Evolutionary conservation across 2,329 filamentous ascomycete species (phyloP), one percentile per base, ranked within the genome.

Genomic region (Botrytis byssoidea): DNA sequence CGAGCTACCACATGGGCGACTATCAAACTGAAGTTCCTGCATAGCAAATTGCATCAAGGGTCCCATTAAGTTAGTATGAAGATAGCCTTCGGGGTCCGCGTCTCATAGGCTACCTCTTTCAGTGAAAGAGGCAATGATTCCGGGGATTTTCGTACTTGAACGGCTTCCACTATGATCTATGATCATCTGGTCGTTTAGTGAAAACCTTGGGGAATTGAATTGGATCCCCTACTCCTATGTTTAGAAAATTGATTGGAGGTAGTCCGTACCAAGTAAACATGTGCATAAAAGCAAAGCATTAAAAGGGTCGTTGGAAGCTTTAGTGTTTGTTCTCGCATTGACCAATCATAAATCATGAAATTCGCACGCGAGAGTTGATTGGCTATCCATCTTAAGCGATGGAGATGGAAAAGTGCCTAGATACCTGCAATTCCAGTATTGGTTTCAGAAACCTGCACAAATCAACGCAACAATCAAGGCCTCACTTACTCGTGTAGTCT

Each of bases 321-420:
- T 51, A 32, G n/a, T 67, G 40, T 25, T 35, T 67, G 35, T 6
- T 60, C 46, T 66, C 73, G 42, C 10, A 65, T 40, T 44, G 63
- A 55, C 74, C 74, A 75, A 75, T 74, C 73, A 75, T n/a, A 57
- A 37, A 22, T 12, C 32, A 42, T 83, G 4, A 51, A 14, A 44
- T 46, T 65, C 55, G 64, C 74, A 75, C 73, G 74, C 65, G 37
- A 40, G 29, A 42, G 29, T 67, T 72, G 44, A 72, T 67, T 67
- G 70, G 70, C 29, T 72, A 10, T 55, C 25, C 59, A 51, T 25
- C 20, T 66, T 66, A 69, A 66, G 69, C 69, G 46, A 57, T 57
- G 46, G 22, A 65, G 29, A 57, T 61, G 46, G 22, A 69, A 32
- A 55, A 42, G 37, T 65, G 35, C 48, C 48, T 14, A 22, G 44